Evolutionary conservation across 2,329 filamentous ascomycete species (phyloP).

Genomic region (Ilyonectria sp.): DNA sequence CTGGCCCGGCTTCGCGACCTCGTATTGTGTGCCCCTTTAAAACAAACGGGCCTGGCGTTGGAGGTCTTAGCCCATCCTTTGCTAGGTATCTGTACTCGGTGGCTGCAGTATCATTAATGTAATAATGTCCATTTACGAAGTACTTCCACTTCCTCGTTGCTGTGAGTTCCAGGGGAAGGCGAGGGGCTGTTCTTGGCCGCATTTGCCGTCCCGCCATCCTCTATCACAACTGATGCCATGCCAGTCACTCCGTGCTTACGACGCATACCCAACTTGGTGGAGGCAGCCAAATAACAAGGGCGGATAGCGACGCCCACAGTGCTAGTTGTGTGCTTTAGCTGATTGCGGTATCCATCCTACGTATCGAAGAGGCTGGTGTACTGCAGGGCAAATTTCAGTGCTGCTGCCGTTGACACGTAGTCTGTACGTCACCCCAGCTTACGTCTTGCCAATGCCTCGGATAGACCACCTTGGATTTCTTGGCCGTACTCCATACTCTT

Average conservation of each 20-base stretch:
- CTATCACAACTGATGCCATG: background rate
- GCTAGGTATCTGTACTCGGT: background rate
- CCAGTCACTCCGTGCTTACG: slow-evolving; percentile 28
- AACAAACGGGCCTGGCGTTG: background rate
- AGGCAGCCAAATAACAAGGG: background rate
- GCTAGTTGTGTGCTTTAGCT: background rate
- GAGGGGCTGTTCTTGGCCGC: background rate
- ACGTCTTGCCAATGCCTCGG: slow-evolving; percentile 18
- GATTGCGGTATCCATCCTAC: background rate
- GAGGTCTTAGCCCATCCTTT: background rate
- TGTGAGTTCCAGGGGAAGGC: background rate
- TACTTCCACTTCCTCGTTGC: background rate
- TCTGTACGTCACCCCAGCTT: slow-evolving; percentile 32
- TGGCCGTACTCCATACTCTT: slow-evolving; percentile 6
- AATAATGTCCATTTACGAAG: background rate
- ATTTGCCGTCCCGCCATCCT: background rate
- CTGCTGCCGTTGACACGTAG: slow-evolving; percentile 21
- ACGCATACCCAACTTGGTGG: background rate
- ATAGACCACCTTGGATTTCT: slow-evolving; percentile 3
- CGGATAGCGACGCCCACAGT: slow-evolving; percentile 9
- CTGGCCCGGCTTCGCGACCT: slow-evolving; percentile 6
- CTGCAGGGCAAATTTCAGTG: slow-evolving; percentile 20
- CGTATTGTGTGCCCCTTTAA: slow-evolving; percentile 10
- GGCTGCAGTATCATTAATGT: background rate
- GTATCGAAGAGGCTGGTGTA: background rate